phyloP scores from a whole-genome alignment of 2,329 filamentous ascomycete species.

The Curvularia eragrostidis region DNA sequence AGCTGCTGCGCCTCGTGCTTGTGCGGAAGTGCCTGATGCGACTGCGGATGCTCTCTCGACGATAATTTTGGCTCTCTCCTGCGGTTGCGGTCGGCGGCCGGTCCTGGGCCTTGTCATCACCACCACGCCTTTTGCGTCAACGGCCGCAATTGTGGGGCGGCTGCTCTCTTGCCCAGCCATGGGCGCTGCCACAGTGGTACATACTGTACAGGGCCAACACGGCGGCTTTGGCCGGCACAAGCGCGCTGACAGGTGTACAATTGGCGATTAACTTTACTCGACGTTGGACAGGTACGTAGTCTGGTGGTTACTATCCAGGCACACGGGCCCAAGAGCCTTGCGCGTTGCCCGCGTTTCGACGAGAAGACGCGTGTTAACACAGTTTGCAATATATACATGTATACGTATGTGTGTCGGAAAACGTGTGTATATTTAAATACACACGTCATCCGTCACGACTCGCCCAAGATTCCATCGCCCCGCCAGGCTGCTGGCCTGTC shows the following conservation, averaged over 20 bases:
- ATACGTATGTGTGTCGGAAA: neutral
- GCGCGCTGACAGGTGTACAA: neutral
- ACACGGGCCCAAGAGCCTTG: constrained; percentile 7
- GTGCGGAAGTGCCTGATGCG: constrained; percentile 23
- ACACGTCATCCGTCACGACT: neutral
- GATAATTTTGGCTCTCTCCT: constrained; percentile 29
- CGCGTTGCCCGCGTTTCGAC: constrained; percentile 15
- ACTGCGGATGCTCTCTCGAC: constrained; percentile 20
- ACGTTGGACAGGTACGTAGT: neutral
- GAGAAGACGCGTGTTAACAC: constrained; percentile 15
- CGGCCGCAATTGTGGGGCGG: constrained; percentile 17
- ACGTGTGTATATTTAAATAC: neutral
- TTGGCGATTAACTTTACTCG: neutral
- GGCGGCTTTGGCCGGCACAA: neutral
- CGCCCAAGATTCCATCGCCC: constrained; percentile 16
- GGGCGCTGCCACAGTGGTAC: neutral
- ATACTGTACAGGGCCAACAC: too few relatives aligned
- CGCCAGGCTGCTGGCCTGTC: constrained; percentile 12
- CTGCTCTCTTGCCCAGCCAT: constrained; percentile 1
- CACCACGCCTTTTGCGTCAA: constrained; percentile 24
- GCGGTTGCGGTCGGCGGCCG: constrained; percentile 32
- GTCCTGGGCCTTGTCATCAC: constrained; percentile 24
- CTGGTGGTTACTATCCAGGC: constrained; percentile 14
- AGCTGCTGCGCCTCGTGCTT: constrained; percentile 26
- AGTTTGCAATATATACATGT: neutral